Base-by-base conservation (phyloP, 2,329 filamentous ascomycete species). In the Beauveria bassiana region DNA sequence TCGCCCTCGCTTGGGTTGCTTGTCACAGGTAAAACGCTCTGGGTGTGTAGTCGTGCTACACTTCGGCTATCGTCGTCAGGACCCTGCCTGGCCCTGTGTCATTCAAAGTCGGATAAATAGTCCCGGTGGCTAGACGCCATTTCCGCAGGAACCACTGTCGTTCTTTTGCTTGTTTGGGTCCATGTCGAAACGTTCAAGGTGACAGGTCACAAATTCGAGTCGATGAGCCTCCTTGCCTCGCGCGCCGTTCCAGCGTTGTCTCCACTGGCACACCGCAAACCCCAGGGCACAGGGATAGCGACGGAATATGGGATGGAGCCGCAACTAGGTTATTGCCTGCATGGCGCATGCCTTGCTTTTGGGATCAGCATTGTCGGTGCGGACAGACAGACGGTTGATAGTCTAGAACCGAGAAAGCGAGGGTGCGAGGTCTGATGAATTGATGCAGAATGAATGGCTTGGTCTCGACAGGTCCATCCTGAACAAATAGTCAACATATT, bases 121-220 rank as follows among this genome's bases (percentile, higher is more conserved):
- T 28, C 34, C 56, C 26, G 20, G 56, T 51, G 34, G 46, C 46
- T 59, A 51, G 24, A 59, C 56, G 56, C 56, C 46, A 59, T 47
- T 59, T 43, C 56, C 56, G 56, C 56, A 59, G 20, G 45, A 51
- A 59, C 56, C 42, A 50, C 20, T 28, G 28, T 57, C 43, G 45
- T 47, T 49, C 31, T 59, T 59, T 50, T 43, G 18, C 34, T 51
- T 49, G 6, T 34, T 59, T 43, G 14, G 40, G 56, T 50, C 22
- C 18, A 51, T 31, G 34, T 59, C 18, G 34, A 51, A 51, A 42
- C 22, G 20, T 42, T 59, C 10, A 4, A 51, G 34, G 18, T 59
- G 56, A 59, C 56, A 50, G 31, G 56, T 59, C 56, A 59, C 22
- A 59, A 46, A 49, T 42, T 28, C 31, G 10, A 18, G 28, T 24